A percentile compares a stretch with the other conserved stretches of the same genome.
phyloP scores from a whole-genome alignment of 2,329 filamentous ascomycete species.

The Penicillium occitanis region DNA sequence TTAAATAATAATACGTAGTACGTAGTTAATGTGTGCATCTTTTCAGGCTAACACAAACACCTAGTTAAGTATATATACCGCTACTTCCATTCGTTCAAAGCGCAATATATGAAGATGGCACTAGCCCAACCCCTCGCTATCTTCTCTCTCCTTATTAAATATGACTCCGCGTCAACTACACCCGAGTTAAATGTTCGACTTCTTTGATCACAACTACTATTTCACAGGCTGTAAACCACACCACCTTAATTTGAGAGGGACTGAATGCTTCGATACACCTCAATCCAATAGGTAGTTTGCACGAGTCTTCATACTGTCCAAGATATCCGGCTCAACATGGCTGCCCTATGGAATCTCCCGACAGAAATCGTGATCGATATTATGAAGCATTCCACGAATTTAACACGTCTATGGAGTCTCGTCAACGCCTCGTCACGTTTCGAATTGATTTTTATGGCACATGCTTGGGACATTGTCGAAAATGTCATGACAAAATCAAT shows the following conservation, averaged over 20 bases:
- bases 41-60: neutral
- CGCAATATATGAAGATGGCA: neutral
- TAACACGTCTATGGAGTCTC: constrained; percentile 9
- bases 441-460: neutral
- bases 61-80: neutral
- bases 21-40: neutral
- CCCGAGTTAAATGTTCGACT: neutral
- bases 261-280: neutral
- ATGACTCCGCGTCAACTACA: neutral
- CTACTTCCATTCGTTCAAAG: neutral
- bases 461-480: neutral
- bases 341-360: constrained; percentile 5
- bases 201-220: neutral
- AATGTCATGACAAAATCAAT: neutral
- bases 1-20: neutral
- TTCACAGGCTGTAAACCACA: neutral
- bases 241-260: neutral
- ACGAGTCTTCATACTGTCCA: neutral
- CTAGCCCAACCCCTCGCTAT: neutral
- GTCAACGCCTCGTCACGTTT: constrained; percentile 6
- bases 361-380: constrained; percentile 5
- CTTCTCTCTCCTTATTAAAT: neutral
- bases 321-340: constrained; percentile 3
- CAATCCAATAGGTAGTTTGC: neutral
- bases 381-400: neutral